Base-by-base conservation (phyloP, 78 protist species). In the Monocercomonoides exilis region DNA sequence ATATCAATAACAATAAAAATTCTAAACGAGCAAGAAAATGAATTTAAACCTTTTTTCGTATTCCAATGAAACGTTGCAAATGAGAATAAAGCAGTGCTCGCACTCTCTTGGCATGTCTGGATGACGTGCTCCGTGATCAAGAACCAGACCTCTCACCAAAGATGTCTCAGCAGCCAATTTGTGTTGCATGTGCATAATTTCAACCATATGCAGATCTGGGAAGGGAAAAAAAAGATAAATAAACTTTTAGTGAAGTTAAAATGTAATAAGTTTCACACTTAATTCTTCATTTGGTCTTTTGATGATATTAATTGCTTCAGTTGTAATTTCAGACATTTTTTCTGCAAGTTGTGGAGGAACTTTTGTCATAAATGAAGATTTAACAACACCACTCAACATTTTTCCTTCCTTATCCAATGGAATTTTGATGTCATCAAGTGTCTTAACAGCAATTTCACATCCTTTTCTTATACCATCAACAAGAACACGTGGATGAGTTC, bases 81-180 rank as follows among this genome's bases (percentile, higher is more conserved):
- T 97, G 63, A 97, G 92, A 77, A 97, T 87, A 90, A 77, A 91
- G 63, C 92, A 77, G 77, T 98, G 92, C 82, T 91, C 90, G 1
- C 92, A 63, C 43, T 41, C 34, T 91, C 91, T 93, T 46, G 96
- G 96, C 99, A 98, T 98, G 91, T 94, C 98, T 43, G 99, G 99
- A 85, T 97, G 99, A 32, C 99, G 92, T 0, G 97, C 91, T 6
- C 99, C 99, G 90, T 99, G 99, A 86, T 99, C 99, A 2, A 99
- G 87, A 21, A 99, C 99, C 1, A 98, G 92, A 46, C 99, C 99
- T 54, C 89, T 34, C 85, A 97, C 89, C 6, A 97, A 91, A 1
- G 33, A 3, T n/a, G 89, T 84, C 1, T 89, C 89, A 34, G 43
- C 64, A 32, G 33, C 46, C n/a, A 45, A 84, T 85, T 92, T 86